A percentile compares a stretch with the other conserved stretches of the same genome.
Evolutionary conservation across 805 yeast species (phyloP).

Genomic region (Yarrowia hollandica): DNA sequence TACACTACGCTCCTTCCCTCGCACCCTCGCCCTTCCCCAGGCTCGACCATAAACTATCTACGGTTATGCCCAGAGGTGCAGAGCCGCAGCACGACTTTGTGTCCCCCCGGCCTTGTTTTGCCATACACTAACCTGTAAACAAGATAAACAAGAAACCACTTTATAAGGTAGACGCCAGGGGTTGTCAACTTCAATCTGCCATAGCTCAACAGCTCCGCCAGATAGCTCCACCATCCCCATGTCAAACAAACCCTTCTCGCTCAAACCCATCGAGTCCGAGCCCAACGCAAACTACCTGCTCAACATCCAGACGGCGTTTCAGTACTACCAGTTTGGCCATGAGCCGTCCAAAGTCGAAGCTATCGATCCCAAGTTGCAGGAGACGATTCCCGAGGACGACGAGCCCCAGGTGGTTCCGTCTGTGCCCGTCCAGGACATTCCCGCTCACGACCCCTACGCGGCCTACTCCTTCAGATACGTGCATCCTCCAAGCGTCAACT

Average conservation of each 20-base stretch:
- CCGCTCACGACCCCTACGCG: slow-evolving; percentile 5
- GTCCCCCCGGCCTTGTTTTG: not conserved
- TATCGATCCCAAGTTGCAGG: not conserved
- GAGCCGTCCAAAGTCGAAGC: not conserved
- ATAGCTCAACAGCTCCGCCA: no score
- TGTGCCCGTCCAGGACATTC: not conserved
- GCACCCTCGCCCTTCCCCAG: no score
- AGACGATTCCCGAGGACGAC: not conserved
- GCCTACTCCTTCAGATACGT: slow-evolving; percentile 15
- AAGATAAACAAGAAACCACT: no score
- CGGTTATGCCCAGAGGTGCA: not conserved
- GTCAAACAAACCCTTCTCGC: slow-evolving; percentile 6
- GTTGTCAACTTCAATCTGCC: no score
- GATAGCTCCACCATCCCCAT: not conserved
- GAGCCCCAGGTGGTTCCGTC: not conserved
- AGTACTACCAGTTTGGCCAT: slow-evolving; percentile 5
- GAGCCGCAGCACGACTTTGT: not conserved
- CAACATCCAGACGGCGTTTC: not conserved
- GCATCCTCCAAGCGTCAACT: slow-evolving; percentile 8
- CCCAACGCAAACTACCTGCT: not conserved
- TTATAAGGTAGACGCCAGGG: no score
- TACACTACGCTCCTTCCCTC: no score
- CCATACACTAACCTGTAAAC: slow-evolving; percentile 15
- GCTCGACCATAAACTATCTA: slow-evolving; percentile 5
- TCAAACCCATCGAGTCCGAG: not conserved